phyloP scores from a whole-genome alignment of 257 asterid genomes.

The Solanum pennellii region DNA sequence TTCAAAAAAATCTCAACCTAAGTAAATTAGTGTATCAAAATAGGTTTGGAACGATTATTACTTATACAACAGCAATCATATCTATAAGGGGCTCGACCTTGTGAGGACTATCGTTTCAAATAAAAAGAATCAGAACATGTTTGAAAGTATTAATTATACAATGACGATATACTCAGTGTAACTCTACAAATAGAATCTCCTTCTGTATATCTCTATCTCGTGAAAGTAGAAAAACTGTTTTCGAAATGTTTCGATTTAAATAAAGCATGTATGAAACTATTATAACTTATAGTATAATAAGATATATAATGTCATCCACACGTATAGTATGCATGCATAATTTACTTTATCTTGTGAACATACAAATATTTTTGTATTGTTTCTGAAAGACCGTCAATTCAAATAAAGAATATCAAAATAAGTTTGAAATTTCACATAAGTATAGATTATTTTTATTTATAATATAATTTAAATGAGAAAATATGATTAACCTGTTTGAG shows the following conservation, averaged over 20 bases:
- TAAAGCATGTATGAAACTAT: not conserved
- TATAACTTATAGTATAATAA: not conserved
- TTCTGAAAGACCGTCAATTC: not conserved
- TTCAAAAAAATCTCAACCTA: too few species aligned
- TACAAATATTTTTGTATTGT: fast-evolving
- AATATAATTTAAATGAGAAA: too few species aligned
- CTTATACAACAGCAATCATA: not conserved
- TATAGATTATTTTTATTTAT: not conserved
- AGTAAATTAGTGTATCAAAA: not conserved
- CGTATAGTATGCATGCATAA: too few species aligned
- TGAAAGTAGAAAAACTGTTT: not conserved
- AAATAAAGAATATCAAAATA: not conserved
- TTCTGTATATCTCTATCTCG: too few species aligned
- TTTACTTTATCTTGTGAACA: not conserved
- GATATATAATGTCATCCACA: not conserved
- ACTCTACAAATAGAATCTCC: not conserved
- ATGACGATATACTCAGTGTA: not conserved
- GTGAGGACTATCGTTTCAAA: not conserved
- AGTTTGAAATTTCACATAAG: not conserved
- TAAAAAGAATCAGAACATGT: too few species aligned
- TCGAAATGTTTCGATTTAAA: not conserved
- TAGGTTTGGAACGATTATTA: not conserved
- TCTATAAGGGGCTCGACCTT: not conserved
- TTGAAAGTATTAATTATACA: too few species aligned
- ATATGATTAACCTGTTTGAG: not conserved